A percentile compares a stretch with the other conserved stretches of the same genome.
phyloP scores from a whole-genome alignment of 257 asterid species.

The Solanum paucissectum region DNA sequence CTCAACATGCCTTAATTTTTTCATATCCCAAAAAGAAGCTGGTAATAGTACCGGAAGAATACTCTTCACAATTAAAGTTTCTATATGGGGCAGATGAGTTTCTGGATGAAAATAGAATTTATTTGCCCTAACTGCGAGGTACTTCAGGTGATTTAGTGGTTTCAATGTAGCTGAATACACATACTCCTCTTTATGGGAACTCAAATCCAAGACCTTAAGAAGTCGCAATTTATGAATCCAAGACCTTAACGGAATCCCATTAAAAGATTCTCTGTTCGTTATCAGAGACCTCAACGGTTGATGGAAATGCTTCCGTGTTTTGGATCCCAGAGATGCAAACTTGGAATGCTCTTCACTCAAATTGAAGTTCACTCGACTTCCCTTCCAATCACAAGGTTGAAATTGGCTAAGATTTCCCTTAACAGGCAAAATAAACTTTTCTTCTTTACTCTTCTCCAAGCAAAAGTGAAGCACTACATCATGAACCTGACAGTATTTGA shows the following conservation, averaged over 20 bases:
- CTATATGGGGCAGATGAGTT: background rate
- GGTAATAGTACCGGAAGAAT: background rate
- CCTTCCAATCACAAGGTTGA: background rate
- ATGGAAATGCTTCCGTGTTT: background rate
- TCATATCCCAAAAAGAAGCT: background rate
- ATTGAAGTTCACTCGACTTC: background rate
- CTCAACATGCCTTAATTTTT: background rate
- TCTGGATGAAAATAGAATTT: background rate
- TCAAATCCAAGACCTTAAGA: background rate
- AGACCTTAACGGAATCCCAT: accelerated
- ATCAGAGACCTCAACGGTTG: background rate
- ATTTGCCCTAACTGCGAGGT: accelerated
- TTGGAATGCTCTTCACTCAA: background rate
- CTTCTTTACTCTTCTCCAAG: background rate
- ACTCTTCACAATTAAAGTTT: background rate
- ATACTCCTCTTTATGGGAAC: accelerated
- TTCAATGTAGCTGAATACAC: background rate
- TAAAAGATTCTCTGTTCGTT: accelerated
- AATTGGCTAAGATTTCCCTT: accelerated
- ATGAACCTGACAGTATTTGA: background rate
- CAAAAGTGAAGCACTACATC: background rate
- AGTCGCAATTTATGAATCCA: background rate
- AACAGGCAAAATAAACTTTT: background rate
- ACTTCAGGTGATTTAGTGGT: background rate
- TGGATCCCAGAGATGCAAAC: background rate